Percentiles rank a stretch among this genome's conserved stretches.
These are phyloP conservation scores for Backusella tuberculispora DNA, from an alignment of 192 early-diverging fungal species.

Conservation along the genomic window DNA sequence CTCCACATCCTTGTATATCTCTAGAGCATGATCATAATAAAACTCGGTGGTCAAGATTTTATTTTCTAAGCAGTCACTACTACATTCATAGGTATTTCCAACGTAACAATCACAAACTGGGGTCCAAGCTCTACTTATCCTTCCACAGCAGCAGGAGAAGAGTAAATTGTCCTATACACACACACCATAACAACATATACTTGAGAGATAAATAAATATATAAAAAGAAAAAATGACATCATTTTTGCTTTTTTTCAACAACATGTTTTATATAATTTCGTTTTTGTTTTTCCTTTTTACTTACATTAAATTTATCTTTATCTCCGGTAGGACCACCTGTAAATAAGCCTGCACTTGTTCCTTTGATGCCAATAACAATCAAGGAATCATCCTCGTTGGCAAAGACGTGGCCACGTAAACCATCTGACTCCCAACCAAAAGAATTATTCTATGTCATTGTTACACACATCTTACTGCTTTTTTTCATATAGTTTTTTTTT, in stretches of 20 bases:
- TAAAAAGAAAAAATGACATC: conserved; percentile 1
- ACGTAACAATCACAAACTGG: conserved; percentile 87
- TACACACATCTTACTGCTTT: conserved; percentile 1
- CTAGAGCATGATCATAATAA: conserved; percentile 56
- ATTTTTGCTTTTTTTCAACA: not conserved
- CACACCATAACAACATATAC: conserved; percentile 6
- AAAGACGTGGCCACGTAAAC: conserved; percentile 79
- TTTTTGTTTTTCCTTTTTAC: not conserved
- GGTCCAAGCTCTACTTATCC: conserved; percentile 80
- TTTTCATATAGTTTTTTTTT: not conserved
- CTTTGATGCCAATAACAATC: conserved; percentile 79
- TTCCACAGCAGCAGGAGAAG: conserved; percentile 98
- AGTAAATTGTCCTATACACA: conserved; percentile 80
- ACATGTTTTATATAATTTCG: not conserved
- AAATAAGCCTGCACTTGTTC: conserved; percentile 62
- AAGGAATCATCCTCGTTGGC: conserved; percentile 61
- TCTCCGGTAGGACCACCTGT: conserved; percentile 69
- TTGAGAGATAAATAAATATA: no score
- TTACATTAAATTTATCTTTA: conserved; percentile 76
- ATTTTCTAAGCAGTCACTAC: conserved; percentile 62
- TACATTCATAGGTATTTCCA: conserved; percentile 55
- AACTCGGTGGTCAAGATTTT: conserved; percentile 59
- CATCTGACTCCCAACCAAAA: conserved; percentile 63
- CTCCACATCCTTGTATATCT: conserved; percentile 72
- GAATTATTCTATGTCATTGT: conserved; percentile 35